A percentile compares a stretch with the other conserved stretches of the same genome.
Conservation (phyloP, 306 rosid species). For the Casuarina equisetifolia region DNA sequence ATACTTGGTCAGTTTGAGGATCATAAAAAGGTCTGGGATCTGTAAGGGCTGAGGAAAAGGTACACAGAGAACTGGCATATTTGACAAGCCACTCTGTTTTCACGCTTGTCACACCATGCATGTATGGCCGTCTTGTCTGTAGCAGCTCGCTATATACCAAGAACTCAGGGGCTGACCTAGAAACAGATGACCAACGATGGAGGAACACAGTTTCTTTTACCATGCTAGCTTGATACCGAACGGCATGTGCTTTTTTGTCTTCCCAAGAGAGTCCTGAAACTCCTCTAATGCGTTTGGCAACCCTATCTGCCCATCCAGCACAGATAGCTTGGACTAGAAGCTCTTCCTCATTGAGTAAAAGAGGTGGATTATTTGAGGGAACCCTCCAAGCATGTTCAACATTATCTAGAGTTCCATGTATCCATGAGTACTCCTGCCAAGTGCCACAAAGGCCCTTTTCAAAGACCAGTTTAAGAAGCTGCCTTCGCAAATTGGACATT, state of each 20-base stretch:
- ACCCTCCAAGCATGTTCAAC: constrained; percentile 64
- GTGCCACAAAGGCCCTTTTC: constrained; percentile 44
- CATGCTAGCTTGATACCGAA: constrained; percentile 67
- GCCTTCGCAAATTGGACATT: constrained; percentile 86
- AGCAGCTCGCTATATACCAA: constrained; percentile 86
- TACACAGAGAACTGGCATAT: constrained; percentile 65
- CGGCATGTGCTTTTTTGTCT: constrained; percentile 40
- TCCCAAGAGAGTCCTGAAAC: constrained; percentile 46
- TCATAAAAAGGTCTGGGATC: constrained; percentile 78
- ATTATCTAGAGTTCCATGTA: constrained; percentile 60
- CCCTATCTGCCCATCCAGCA: constrained; percentile 99
- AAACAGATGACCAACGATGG: constrained; percentile 68
- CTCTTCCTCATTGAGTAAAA: constrained; percentile 68
- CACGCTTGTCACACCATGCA: constrained; percentile 83
- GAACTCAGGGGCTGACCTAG: constrained; percentile 70
- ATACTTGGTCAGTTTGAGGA: constrained; percentile 53
- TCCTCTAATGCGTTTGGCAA: constrained; percentile 69
- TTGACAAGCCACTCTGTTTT: constrained; percentile 85
- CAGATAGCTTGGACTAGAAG: constrained; percentile 82
- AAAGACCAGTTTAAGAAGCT: constrained; percentile 69
- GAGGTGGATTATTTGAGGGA: constrained; percentile 57
- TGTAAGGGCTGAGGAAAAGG: constrained; percentile 54
- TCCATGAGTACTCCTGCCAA: constrained; percentile 63
- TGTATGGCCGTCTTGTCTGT: constrained; percentile 70
- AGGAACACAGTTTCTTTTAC: constrained; percentile 70